Base-by-base conservation (phyloP, 441 rosid species). In the Pelargonium fulgidum region DNA sequence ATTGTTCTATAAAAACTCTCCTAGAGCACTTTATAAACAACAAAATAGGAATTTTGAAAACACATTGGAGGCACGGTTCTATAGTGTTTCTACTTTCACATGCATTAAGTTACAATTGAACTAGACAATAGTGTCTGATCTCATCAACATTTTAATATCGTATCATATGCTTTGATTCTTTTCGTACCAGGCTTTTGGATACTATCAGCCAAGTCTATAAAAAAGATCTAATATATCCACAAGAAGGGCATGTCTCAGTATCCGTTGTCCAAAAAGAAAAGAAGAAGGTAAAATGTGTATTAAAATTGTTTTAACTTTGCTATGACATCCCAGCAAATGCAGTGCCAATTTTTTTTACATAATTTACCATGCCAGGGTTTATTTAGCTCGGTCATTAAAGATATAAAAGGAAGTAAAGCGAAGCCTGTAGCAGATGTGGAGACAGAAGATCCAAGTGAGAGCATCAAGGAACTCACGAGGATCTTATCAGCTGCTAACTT, bases 301-400 rank as follows among this genome's bases (percentile, higher is more conserved):
- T 64, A 11, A 13, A 68, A 20, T 7, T 66, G 47, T 54, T 66
- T 64, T 14, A 29, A 33, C 67, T 64, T 20, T 16, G 45, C 7
- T 36, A 26, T 64, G 45, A n/a, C 48, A 45, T 12, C 50, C 67
- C 14, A 63, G 20, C 45, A 29, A 63, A 63, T 12, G 19, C 11
- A 29, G 22, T 26, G 67, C 20, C n/a, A 36, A 3, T 64, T 14
- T 64, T 2, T 36, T 26, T 8, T 19, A 29, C 48, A n/a, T 33
- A 66, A 50, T 74, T 75, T 74, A 66, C 69, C 45, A 45, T 80
- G 41, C 8, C 67, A 90, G 99, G 89, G 99, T 52, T 76, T 93
- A 66, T 93, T 93, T 78, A 84, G 95, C 76, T 89, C 92, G 13
- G 89, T 92, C 17, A 83, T 91, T 74, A 86, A 80, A 76, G 88